A percentile compares a stretch with the other conserved stretches of the same genome.
Evolutionary conservation across 768 basidiomycete genomes (phyloP).

Genomic region (Megacollybia marginata): DNA sequence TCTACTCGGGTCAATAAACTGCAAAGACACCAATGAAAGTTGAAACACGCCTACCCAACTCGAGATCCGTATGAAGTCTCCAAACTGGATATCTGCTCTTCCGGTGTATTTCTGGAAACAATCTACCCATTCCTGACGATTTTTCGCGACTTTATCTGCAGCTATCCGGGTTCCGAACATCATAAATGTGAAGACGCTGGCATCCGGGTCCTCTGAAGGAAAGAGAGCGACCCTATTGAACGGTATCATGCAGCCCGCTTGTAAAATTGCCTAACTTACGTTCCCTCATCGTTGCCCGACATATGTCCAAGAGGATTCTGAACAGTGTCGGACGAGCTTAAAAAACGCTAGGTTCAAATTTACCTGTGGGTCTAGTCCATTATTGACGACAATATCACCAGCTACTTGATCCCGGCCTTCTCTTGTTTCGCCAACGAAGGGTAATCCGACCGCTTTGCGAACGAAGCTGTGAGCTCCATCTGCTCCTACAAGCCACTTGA

Average conservation of each 20-base stretch:
- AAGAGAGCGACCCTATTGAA: not conserved
- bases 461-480: constrained; percentile 9
- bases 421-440: constrained; percentile 10
- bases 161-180: not conserved
- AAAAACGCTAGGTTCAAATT: not conserved
- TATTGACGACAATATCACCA: constrained; percentile 11
- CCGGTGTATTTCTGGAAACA: not conserved
- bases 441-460: constrained; percentile 7
- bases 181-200: not conserved
- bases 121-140: not conserved
- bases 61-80: not conserved
- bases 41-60: not conserved
- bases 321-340: not conserved
- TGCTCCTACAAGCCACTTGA: constrained; percentile 4
- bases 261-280: not conserved
- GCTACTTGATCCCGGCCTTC: constrained; percentile 1
- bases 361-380: constrained; percentile 4
- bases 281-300: not conserved
- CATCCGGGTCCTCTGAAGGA: not conserved
- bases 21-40: too few species aligned
- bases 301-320: not conserved
- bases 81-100: not conserved
- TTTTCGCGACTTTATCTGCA: not conserved
- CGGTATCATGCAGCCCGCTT: not conserved
- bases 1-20: not conserved